phyloP scores from a whole-genome alignment of 768 basidiomycete genomes.

The Pisolithus tinctorius region DNA sequence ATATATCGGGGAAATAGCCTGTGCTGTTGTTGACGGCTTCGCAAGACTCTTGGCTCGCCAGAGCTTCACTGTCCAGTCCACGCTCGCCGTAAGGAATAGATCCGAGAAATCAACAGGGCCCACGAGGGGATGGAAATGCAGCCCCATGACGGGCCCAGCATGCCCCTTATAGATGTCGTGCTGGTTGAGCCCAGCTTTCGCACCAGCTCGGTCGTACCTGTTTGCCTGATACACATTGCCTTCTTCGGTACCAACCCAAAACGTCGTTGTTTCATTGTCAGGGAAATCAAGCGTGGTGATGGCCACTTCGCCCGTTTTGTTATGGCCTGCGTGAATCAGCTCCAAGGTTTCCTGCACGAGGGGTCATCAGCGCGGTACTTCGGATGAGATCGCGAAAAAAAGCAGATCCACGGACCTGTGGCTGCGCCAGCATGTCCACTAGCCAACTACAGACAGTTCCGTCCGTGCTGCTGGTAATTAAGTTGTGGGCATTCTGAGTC shows the following conservation, averaged over 20 bases:
- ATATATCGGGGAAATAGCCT: slow-evolving; percentile 65
- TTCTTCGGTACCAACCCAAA: slow-evolving; percentile 98
- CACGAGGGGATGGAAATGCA: slow-evolving; percentile 89
- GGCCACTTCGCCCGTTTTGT: slow-evolving; percentile 95
- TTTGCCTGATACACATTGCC: slow-evolving; percentile 96
- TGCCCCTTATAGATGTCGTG: slow-evolving; percentile 92
- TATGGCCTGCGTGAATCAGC: slow-evolving; percentile 82
- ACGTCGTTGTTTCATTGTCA: slow-evolving; percentile 92
- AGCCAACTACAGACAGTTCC: slow-evolving; percentile 97
- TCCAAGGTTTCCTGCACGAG: slow-evolving; percentile 80
- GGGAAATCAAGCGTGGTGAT: slow-evolving; percentile 94
- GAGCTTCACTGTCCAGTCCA: slow-evolving; percentile 98
- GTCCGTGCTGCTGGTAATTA: slow-evolving; percentile 95
- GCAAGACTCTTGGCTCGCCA: slow-evolving; percentile 82
- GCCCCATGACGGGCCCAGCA: slow-evolving; percentile 86
- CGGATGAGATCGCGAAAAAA: neutral
- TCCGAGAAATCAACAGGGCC: slow-evolving; percentile 95
- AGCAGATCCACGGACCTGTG: slow-evolving; percentile 54
- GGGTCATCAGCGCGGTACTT: slow-evolving; percentile 1
- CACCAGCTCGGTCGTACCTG: slow-evolving; percentile 92
- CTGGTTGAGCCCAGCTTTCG: slow-evolving; percentile 93
- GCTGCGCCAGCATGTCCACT: slow-evolving; percentile 97
- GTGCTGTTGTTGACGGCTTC: slow-evolving; percentile 58
- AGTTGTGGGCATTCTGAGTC: slow-evolving; percentile 96
- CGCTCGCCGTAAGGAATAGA: slow-evolving; percentile 85